Base-by-base conservation (phyloP, 805 yeast genomes). In the Suhomyces faveliae region DNA sequence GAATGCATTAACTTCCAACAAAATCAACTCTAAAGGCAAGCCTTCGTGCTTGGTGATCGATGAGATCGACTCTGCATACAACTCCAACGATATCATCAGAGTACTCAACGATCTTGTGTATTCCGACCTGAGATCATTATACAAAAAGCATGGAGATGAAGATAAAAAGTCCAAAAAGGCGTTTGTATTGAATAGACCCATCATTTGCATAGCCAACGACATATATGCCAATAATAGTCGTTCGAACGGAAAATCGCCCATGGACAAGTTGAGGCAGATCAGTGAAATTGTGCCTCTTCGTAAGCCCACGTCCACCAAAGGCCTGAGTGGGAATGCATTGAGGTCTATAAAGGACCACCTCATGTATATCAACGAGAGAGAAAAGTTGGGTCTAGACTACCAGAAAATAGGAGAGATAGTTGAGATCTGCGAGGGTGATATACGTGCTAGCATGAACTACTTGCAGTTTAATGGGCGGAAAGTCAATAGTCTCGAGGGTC, bases 181-280 rank as follows among this genome's bases (percentile, higher is more conserved):
- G 9, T 66, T 83, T 41, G 24, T 54, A 4, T 63, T 94, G 38
- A 72, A 76, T 56, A 76, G 98, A 54, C 98, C 98, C 1, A 89
- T 94, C 15, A 88, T 92, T 46, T 91, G 96, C 37, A 81, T 94
- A 47, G 95, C 97, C 62, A 94, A 92, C 60, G 96, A 94, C 59
- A 75, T 87, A 1, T 90, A 87, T 63, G 79, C 88, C 13, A 54
- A 62, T 12, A 52, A 54, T 2, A 45, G 68, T 4, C 51, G 47
- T n/a, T 17, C 25, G 15, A 35, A 50, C n/a, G 54, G 53, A 10
- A 66, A 67, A 4, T 79, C 83, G 2, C 80, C 87, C 1, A 71
- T 92, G 66, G 95, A 89, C 45, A 82, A 80, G 48, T 70, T 92
- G 51, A 80, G 92, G 51, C 85, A 85, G 0, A 68, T 76, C 50